Evolutionary conservation across 495 filamentous ascomycete species (phyloP).

Genomic region (Penicillium chermesinum): DNA sequence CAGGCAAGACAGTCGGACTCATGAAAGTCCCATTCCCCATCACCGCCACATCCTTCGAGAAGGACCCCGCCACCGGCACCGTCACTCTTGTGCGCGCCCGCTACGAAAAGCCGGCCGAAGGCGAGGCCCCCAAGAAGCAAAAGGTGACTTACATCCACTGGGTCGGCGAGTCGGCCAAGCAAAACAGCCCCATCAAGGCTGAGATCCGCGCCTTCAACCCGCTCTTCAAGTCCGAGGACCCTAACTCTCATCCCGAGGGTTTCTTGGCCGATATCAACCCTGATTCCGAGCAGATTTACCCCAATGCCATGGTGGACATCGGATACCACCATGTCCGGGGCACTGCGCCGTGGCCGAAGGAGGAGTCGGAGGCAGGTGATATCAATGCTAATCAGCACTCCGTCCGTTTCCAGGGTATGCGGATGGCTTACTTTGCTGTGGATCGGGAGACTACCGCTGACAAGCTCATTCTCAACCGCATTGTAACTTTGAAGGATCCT

Average conservation of each 20-base stretch:
- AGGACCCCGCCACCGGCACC: conserved; percentile 60
- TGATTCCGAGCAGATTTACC: conserved; percentile 71
- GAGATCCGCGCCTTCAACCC: conserved; percentile 76
- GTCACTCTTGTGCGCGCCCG: conserved; percentile 47
- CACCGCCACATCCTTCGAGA: conserved; percentile 69
- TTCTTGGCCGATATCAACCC: conserved; percentile 84
- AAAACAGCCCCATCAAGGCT: conserved; percentile 63
- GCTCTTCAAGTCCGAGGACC: conserved; percentile 83
- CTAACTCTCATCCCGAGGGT: conserved; percentile 63
- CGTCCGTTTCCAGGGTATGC: conserved; percentile 88
- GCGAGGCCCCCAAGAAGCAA: conserved; percentile 58
- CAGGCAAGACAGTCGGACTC: conserved; percentile 83
- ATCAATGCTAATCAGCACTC: conserved; percentile 56
- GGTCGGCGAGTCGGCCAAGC: conserved; percentile 58
- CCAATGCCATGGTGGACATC: conserved; percentile 73
- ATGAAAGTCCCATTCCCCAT: conserved; percentile 80
- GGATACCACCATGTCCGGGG: conserved; percentile 75
- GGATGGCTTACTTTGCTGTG: conserved; percentile 79
- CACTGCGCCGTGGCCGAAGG: conserved; percentile 78
- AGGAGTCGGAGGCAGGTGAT: conserved; percentile 36
- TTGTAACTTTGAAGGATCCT: conserved; percentile 82
- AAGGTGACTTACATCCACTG: conserved; percentile 86
- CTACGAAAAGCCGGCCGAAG: conserved; percentile 49
- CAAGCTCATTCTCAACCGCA: conserved; percentile 81
- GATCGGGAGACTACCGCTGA: conserved; percentile 75